phyloP scores from a whole-genome alignment of 495 filamentous ascomycete species.

The Penicillium longicatenatum region DNA sequence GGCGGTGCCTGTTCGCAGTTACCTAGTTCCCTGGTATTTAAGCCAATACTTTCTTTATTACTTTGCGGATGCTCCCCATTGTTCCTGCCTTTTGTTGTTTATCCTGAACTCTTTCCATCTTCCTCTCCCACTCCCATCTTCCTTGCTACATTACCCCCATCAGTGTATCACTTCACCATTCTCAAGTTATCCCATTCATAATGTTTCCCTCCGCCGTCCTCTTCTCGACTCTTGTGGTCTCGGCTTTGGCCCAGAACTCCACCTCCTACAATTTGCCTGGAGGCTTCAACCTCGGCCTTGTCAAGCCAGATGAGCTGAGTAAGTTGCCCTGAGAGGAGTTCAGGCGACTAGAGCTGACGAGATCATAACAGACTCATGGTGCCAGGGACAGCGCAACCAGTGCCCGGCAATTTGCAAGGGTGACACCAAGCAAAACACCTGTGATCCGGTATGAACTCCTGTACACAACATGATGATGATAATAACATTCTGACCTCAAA shows the following conservation, averaged over 20 bases:
- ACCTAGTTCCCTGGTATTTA: constrained; percentile 9
- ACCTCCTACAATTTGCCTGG: constrained; percentile 38
- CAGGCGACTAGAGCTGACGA: background rate
- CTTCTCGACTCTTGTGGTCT: constrained; percentile 36
- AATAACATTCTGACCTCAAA: background rate
- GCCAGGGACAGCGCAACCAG: constrained; percentile 44
- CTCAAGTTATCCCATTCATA: constrained; percentile 14
- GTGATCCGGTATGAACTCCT: constrained; percentile 38
- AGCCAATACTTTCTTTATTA: background rate
- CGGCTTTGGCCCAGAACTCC: constrained; percentile 29
- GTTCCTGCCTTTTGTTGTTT: background rate
- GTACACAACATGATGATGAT: background rate
- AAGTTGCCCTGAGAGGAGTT: constrained; percentile 11
- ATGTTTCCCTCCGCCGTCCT: constrained; percentile 39
- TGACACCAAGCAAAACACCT: constrained; percentile 41
- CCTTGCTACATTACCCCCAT: constrained; percentile 11
- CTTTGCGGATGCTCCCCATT: background rate
- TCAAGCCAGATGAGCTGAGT: constrained; percentile 33
- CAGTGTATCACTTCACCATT: constrained; percentile 4
- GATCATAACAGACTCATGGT: constrained; percentile 42
- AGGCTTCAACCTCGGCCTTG: constrained; percentile 40
- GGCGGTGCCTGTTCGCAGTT: constrained; percentile 6
- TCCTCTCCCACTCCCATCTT: constrained; percentile 12
- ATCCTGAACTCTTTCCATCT: constrained; percentile 4
- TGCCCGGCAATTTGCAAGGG: constrained; percentile 51